These are phyloP conservation scores for Sesbania bispinosa DNA, from an alignment of 306 rosid species.

Conservation along the genomic window DNA sequence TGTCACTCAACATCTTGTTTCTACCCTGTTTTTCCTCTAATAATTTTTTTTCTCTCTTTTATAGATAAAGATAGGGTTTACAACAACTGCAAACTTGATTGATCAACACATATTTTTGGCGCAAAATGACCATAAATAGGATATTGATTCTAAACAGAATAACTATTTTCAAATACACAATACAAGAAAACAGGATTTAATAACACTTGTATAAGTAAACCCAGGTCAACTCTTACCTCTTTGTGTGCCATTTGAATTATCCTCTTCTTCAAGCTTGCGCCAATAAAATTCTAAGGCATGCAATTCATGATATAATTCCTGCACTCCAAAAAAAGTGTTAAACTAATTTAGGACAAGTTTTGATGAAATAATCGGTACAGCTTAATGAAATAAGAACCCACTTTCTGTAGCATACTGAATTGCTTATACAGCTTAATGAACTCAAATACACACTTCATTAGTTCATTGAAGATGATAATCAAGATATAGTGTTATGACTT, in stretches of 20 bases:
- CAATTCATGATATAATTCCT: constrained; percentile 96
- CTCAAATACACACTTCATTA: constrained; percentile 4
- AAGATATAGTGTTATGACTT: not conserved
- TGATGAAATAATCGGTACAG: too few species aligned
- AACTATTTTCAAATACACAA: not conserved
- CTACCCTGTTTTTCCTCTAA: not conserved
- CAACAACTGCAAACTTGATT: constrained; percentile 6
- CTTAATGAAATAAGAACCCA: constrained; percentile 1
- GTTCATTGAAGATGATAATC: not conserved
- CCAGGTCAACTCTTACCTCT: constrained; percentile 54
- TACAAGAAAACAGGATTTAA: not conserved
- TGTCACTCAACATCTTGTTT: not conserved
- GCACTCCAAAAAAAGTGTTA: constrained; percentile 23
- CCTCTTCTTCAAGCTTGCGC: constrained; percentile 95
- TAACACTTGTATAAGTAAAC: constrained; percentile 1
- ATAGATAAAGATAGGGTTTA: not conserved
- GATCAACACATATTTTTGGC: not conserved
- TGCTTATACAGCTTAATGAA: too few species aligned
- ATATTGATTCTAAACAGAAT: constrained; percentile 9
- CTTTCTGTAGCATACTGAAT: not conserved
- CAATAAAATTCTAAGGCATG: constrained; percentile 92
- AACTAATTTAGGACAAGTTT: constrained; percentile 14
- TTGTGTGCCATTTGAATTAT: constrained; percentile 71
- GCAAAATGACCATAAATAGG: constrained; percentile 6
- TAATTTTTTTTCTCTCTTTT: not conserved